A percentile compares a stretch with the other conserved stretches of the same genome.
Conservation (phyloP, 2,329 filamentous ascomycete species). For the Amauroascus niger region DNA sequence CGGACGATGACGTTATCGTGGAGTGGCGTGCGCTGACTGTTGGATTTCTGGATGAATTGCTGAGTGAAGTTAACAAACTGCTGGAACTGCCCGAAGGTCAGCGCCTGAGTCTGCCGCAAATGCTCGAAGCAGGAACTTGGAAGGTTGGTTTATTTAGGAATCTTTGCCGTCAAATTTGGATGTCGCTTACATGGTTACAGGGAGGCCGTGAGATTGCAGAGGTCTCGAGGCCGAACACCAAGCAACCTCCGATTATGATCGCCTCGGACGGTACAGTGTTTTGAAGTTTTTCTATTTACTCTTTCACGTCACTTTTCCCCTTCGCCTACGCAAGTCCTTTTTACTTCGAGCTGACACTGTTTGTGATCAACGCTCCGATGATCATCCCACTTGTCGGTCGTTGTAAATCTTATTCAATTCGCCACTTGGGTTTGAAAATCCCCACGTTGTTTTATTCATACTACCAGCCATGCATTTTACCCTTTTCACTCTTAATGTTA, state of each 20-base stretch:
- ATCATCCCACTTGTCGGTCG: background rate
- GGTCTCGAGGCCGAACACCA: slow-evolving; percentile 89
- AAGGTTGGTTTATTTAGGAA: slow-evolving; percentile 60
- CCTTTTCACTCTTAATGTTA: background rate
- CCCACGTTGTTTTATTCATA: background rate
- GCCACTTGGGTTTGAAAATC: background rate
- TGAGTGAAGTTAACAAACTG: slow-evolving; percentile 57
- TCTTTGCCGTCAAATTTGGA: background rate
- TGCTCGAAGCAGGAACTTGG: slow-evolving; percentile 94
- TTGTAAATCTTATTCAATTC: background rate
- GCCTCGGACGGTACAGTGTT: slow-evolving; percentile 95
- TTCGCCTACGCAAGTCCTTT: background rate
- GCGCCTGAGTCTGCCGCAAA: slow-evolving; percentile 67
- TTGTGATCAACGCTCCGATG: background rate
- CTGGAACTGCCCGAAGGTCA: slow-evolving; percentile 61
- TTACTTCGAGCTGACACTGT: background rate
- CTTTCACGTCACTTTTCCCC: background rate
- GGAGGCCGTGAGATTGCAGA: slow-evolving; percentile 93
- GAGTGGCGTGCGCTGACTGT: slow-evolving; percentile 71
- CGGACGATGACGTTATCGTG: slow-evolving; percentile 67
- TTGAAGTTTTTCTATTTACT: slow-evolving; percentile 38
- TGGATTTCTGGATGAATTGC: slow-evolving; percentile 61
- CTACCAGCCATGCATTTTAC: background rate
- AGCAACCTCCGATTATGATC: slow-evolving; percentile 92
- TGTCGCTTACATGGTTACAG: slow-evolving; percentile 38